These are phyloP conservation scores for Neurospora sp. DNA, from an alignment of 2,329 filamentous ascomycete species.

Conservation along the genomic window DNA sequence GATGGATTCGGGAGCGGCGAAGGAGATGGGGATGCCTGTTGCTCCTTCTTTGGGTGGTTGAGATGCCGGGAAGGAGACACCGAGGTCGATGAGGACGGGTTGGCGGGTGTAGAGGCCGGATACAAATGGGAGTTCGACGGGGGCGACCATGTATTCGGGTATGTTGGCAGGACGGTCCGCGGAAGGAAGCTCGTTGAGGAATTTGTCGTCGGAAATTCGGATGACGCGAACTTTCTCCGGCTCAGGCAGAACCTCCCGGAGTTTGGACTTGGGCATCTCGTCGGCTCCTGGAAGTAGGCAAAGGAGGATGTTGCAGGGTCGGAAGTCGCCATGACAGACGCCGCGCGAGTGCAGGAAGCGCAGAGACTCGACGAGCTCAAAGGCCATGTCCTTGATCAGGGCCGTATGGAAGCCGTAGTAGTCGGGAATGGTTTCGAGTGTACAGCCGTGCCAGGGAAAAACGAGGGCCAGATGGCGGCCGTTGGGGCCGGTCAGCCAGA, in stretches of 20 bases:
- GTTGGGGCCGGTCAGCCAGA: not conserved
- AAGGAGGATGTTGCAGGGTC: conserved; percentile 2
- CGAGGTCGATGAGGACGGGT: conserved; percentile 5
- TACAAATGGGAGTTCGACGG: not conserved
- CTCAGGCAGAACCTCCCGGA: not conserved
- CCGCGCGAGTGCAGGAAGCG: conserved; percentile 1
- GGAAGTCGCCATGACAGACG: conserved; percentile 6
- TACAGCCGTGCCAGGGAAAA: conserved; percentile 2
- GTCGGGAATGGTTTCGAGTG: not conserved
- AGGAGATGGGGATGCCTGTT: conserved; percentile 2
- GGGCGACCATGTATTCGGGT: conserved; percentile 5
- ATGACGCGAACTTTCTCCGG: not conserved
- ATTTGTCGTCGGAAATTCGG: not conserved
- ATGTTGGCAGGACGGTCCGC: not conserved
- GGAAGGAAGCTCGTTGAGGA: not conserved
- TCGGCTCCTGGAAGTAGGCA: not conserved
- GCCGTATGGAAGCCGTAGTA: conserved; percentile 1
- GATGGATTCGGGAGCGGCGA: conserved; percentile 5
- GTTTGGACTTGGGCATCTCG: not conserved
- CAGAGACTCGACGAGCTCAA: not conserved
- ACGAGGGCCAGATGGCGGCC: not conserved
- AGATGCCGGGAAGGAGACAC: not conserved
- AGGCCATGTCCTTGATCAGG: conserved; percentile 1
- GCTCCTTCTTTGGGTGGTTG: not conserved
- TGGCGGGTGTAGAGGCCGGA: not conserved